These are phyloP conservation scores for Clonostachys chloroleuca DNA, from an alignment of 2,329 filamentous ascomycete species.

Conservation along the genomic window DNA sequence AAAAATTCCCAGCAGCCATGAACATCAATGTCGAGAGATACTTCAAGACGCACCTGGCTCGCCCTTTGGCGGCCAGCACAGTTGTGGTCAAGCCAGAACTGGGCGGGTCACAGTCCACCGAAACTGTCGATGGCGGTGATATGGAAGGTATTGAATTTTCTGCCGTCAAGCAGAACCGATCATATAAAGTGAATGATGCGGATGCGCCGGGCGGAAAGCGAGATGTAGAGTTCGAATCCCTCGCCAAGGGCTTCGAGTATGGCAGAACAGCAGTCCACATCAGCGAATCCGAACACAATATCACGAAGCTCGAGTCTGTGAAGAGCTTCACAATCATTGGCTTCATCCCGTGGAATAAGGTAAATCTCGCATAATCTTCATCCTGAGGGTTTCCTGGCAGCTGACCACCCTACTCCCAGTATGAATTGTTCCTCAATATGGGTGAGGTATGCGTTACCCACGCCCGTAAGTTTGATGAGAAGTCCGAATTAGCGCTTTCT, in stretches of 20 bases:
- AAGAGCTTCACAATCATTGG: constrained; percentile 79
- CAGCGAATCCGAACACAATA: constrained; percentile 76
- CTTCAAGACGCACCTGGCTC: constrained; percentile 76
- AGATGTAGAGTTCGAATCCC: constrained; percentile 75
- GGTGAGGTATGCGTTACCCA: constrained; percentile 76
- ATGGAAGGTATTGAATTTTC: constrained; percentile 55
- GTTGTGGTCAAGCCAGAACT: constrained; percentile 59
- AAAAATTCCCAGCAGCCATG: constrained; percentile 69
- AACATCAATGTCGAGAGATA: constrained; percentile 87
- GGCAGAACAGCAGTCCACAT: constrained; percentile 90
- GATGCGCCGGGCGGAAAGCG: constrained; percentile 71
- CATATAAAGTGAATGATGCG: constrained; percentile 77
- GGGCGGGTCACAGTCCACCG: constrained; percentile 44
- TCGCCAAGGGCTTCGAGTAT: constrained; percentile 94
- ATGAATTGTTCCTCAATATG: constrained; percentile 81
- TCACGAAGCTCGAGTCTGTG: constrained; percentile 79
- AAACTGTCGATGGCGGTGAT: constrained; percentile 39
- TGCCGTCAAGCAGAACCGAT: constrained; percentile 70
- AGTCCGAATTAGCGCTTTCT: constrained; percentile 78
- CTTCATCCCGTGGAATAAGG: constrained; percentile 71
- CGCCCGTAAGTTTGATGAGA: constrained; percentile 72
- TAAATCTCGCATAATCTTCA: constrained; percentile 24
- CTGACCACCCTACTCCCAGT: constrained; percentile 38
- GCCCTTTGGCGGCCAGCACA: constrained; percentile 69
- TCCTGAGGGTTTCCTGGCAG: not conserved